These are phyloP conservation scores for Brassica nigra DNA, from an alignment of 345 rosid species.

Conservation along the genomic window DNA sequence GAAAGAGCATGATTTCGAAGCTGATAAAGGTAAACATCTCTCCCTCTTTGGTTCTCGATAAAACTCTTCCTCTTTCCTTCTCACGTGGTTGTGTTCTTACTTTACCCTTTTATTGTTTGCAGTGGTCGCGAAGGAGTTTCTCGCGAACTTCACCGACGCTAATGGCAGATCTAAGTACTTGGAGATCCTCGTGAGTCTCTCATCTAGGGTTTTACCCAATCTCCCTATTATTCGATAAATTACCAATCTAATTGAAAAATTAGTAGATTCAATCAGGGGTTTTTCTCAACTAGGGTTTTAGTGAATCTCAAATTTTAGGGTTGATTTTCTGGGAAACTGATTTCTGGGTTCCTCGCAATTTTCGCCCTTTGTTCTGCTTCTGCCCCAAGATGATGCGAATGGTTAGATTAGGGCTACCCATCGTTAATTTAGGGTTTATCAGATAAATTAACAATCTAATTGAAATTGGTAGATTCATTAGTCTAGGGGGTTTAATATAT, in stretches of 20 bases:
- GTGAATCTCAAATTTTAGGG: not conserved
- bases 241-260: not conserved
- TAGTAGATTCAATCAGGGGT: not conserved
- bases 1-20: conserved; percentile 60
- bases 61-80: not conserved
- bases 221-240: not conserved
- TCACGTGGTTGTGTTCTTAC: not conserved
- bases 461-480: not conserved
- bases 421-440: not conserved
- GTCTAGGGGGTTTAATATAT: not conserved
- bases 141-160: conserved; percentile 66
- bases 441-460: not conserved
- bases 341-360: not conserved
- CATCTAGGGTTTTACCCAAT: conserved; percentile 25
- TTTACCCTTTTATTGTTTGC: not conserved
- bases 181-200: conserved; percentile 73
- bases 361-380: not conserved
- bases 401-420: not conserved
- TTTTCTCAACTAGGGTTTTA: not conserved
- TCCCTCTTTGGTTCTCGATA: not conserved
- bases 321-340: not conserved
- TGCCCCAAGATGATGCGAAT: too few species aligned
- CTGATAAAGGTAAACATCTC: conserved; percentile 60
- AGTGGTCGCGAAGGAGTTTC: conserved; percentile 82
- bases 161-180: conserved; percentile 76